Base-by-base conservation (phyloP, 495 filamentous ascomycete genomes). In the Penicillium daleae region DNA sequence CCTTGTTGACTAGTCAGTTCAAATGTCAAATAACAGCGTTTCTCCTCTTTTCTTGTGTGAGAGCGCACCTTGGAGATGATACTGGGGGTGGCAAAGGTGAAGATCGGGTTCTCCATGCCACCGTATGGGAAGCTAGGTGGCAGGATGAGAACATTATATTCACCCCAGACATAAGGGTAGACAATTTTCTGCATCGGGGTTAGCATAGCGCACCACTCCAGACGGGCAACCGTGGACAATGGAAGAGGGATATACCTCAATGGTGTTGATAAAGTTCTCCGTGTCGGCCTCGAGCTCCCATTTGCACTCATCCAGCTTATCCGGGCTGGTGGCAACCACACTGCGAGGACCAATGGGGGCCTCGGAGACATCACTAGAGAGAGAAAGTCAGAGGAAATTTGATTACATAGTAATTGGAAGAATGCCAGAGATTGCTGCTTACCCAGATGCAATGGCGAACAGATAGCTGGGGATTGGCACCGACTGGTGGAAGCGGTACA, bases 81-180 rank as follows among this genome's bases (percentile, higher is more conserved):
- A 37, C 92, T 96, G 19, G 93, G 93, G 15, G 93, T 97, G 1
- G 92, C 92, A 71, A 96, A 97, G 2, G 93, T 97, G 75, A 90
- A 95, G 53, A 95, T 87, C 0, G 93, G 93, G 72, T 97, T 97
- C 79, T 97, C 93, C 93, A 97, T 97, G 42, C 92, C 91, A 69
- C 82, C 81, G 71, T 92, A 97, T 0, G 93, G 93, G 73, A 97
- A 97, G 66, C 90, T 93, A 2, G 92, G 89, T 2, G 94, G 94
- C 31, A 99, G 79, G 35, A 97, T 89, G 10, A 99, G 78, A 19
- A 96, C 91, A 66, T 97, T 99, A 78, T 97, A 99, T 68, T 92
- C 88, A 12, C 90, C 92, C 94, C 95, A 99, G 40, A 85, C 85
- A 69, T 98, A 97, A 10, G 90, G 89, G 64, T 90, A 95, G 40